These are phyloP conservation scores for Gentiana macrophylla DNA, from an alignment of 257 asterid genomes.

Conservation along the genomic window DNA sequence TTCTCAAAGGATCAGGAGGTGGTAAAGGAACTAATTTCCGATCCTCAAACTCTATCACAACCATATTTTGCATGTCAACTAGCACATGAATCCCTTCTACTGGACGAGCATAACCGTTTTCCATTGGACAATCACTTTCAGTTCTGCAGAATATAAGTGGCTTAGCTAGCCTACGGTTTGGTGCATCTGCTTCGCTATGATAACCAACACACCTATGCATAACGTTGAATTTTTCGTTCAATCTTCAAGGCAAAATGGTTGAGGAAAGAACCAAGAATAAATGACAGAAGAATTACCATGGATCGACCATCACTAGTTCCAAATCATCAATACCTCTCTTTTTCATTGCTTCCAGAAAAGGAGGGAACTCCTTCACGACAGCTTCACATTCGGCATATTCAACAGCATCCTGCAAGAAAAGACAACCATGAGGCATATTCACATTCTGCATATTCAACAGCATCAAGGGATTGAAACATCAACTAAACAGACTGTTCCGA, in stretches of 20 bases:
- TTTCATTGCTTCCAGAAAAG: slow-evolving; percentile 93
- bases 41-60: slow-evolving; percentile 85
- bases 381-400: slow-evolving; percentile 99
- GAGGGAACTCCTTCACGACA: slow-evolving; percentile 79
- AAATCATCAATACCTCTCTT: slow-evolving; percentile 97
- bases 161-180: slow-evolving; percentile 90
- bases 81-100: slow-evolving; percentile 92
- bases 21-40: slow-evolving; percentile 91
- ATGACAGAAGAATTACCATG: slow-evolving; percentile 40
- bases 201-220: slow-evolving; percentile 87
- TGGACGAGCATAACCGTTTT: slow-evolving; percentile 97
- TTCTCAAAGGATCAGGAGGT: slow-evolving; percentile 92
- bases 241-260: not conserved
- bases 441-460: no score
- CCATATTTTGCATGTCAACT: slow-evolving; percentile 96
- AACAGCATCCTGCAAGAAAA: slow-evolving; percentile 61
- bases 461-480: no score
- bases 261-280: slow-evolving; percentile 8
- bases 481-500: slow-evolving; percentile 6
- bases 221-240: not conserved
- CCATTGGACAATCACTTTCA: slow-evolving; percentile 94
- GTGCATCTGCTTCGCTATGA: slow-evolving; percentile 87
- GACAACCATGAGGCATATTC: not conserved
- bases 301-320: slow-evolving; percentile 99
- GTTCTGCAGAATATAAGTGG: slow-evolving; percentile 91